These are phyloP conservation scores for Fusarium napiforme DNA, from an alignment of 2,329 filamentous ascomycete species.

Conservation along the genomic window DNA sequence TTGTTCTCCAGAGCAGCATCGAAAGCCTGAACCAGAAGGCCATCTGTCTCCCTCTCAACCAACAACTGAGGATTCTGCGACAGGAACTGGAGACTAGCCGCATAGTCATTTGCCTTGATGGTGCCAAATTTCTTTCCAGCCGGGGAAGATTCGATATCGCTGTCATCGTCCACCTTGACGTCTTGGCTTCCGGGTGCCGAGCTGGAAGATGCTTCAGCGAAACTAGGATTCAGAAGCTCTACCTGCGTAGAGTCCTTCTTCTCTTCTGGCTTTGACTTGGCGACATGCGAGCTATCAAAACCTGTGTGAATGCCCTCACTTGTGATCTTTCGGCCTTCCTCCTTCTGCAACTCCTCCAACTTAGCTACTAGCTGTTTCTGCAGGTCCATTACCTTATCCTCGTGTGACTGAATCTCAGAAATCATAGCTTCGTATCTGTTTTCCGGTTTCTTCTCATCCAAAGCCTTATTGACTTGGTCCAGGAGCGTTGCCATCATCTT, in stretches of 20 bases:
- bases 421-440: conserved; percentile 81
- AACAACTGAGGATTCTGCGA: conserved; percentile 81
- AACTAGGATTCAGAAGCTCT: conserved; percentile 81
- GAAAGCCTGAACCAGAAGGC: conserved; percentile 90
- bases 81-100: conserved; percentile 79
- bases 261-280: conserved; percentile 64
- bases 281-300: conserved; percentile 87
- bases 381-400: conserved; percentile 79
- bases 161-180: conserved; percentile 67
- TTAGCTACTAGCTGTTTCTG: conserved; percentile 80
- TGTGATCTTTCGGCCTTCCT: conserved; percentile 90
- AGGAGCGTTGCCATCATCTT: conserved; percentile 99
- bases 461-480: conserved; percentile 87
- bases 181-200: conserved; percentile 28
- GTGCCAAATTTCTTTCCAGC: conserved; percentile 84
- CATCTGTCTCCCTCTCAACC: conserved; percentile 87
- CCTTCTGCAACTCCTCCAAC: conserved; percentile 83
- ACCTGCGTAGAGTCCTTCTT: conserved; percentile 64
- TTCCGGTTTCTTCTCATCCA: conserved; percentile 79
- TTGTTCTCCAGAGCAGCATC: conserved; percentile 83
- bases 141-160: conserved; percentile 78
- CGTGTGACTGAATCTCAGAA: conserved; percentile 79
- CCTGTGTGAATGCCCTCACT: conserved; percentile 90
- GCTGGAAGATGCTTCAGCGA: conserved; percentile 37
- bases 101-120: conserved; percentile 81